Conservation (phyloP, 495 filamentous ascomycete genomes). For the Daldinia childiae region DNA sequence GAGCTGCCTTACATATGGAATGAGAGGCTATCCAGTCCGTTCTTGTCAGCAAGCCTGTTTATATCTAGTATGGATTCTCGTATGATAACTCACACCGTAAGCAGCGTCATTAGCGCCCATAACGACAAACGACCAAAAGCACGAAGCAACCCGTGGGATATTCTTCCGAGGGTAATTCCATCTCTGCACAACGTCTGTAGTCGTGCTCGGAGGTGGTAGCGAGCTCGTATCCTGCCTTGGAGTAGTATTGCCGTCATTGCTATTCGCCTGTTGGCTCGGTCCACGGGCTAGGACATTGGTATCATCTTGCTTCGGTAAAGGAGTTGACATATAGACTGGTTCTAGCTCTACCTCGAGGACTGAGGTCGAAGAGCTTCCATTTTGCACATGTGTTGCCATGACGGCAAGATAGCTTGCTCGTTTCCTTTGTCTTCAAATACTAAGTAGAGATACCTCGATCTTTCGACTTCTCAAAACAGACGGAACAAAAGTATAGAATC, state of each 20-base stretch:
- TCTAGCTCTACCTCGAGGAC: constrained; percentile 45
- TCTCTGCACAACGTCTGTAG: constrained; percentile 47
- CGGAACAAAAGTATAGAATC: not conserved
- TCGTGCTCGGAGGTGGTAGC: constrained; percentile 22
- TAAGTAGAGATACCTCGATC: not conserved
- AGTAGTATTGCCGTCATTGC: constrained; percentile 1
- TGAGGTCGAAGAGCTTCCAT: constrained; percentile 38
- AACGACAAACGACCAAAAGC: constrained; percentile 78
- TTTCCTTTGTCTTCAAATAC: not conserved
- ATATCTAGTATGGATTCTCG: not conserved
- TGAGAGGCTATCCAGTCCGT: constrained; percentile 54
- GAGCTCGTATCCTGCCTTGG: constrained; percentile 25
- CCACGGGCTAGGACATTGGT: not conserved
- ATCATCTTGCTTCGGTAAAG: constrained; percentile 20
- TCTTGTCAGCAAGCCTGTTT: constrained; percentile 22
- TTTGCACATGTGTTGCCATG: constrained; percentile 35
- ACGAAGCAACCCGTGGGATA: constrained; percentile 68
- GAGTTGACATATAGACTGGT: constrained; percentile 25
- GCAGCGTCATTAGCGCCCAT: constrained; percentile 87
- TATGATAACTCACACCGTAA: constrained; percentile 68
- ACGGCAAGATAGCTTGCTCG: not conserved
- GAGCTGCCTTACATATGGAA: constrained; percentile 60
- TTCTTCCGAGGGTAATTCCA: constrained; percentile 80
- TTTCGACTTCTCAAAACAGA: not conserved
- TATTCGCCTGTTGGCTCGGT: constrained; percentile 14